Conservation (phyloP, 1,139 yeast genomes). For the Zygosaccharomyces pseudobailii region DNA sequence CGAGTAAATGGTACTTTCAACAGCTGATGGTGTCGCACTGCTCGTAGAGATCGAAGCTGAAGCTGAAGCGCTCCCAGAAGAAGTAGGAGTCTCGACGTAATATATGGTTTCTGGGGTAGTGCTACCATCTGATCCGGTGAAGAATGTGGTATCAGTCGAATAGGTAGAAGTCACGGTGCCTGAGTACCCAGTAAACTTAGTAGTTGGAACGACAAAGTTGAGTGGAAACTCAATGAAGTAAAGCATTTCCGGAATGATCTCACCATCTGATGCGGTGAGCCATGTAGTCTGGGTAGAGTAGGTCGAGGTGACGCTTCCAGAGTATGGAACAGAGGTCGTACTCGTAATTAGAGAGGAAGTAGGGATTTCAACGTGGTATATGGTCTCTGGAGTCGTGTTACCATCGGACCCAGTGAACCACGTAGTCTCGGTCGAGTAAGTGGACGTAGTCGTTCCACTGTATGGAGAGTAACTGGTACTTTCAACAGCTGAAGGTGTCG, state of each 20-base stretch:
- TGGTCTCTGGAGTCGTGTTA: conserved; percentile 11
- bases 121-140: too few relatives aligned
- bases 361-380: conserved; percentile 16
- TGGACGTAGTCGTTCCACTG: neutral
- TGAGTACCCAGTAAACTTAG: neutral
- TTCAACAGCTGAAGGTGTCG: neutral
- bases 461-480: neutral
- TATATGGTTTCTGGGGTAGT: too few relatives aligned
- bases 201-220: too few relatives aligned
- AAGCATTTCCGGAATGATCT: conserved; percentile 4
- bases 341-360: neutral
- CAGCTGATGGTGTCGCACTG: too few relatives aligned
- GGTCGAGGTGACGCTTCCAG: conserved; percentile 35
- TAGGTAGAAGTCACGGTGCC: too few relatives aligned
- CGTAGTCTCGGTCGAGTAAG: conserved; percentile 17
- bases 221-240: neutral
- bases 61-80: too few relatives aligned
- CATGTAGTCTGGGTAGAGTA: conserved; percentile 1
- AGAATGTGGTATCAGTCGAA: too few relatives aligned
- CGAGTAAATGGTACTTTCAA: too few relatives aligned
- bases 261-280: conserved; percentile 5
- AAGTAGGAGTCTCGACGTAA: too few relatives aligned
- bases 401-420: conserved; percentile 10
- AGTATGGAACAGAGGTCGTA: neutral
- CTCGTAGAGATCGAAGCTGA: too few relatives aligned